Evolutionary conservation across 2,329 filamentous ascomycete genomes (phyloP).

Genomic region (Hypoxylon sp.): DNA sequence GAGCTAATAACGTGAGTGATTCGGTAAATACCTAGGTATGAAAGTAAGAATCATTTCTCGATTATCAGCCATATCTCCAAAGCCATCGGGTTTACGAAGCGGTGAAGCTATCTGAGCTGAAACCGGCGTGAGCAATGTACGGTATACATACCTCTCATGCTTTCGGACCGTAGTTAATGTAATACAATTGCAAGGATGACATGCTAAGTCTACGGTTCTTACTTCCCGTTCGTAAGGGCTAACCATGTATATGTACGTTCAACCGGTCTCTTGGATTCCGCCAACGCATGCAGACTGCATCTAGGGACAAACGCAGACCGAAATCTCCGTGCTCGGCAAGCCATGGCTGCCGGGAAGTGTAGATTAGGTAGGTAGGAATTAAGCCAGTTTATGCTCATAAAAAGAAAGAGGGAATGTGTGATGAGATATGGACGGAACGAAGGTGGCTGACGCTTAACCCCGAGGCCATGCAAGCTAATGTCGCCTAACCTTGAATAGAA

Average conservation of each 20-base stretch:
- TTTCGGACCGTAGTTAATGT: neutral
- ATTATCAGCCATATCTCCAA: too few species aligned
- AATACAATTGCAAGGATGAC: neutral
- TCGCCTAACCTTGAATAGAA: neutral
- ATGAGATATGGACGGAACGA: slow-evolving; percentile 7
- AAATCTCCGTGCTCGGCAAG: too few species aligned
- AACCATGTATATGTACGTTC: neutral
- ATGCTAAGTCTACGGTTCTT: neutral
- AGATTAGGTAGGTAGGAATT: too few species aligned
- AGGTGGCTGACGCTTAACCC: neutral
- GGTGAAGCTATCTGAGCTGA: slow-evolving; percentile 6
- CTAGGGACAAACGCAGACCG: slow-evolving; percentile 14
- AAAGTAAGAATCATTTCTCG: too few species aligned
- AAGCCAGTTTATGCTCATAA: too few species aligned
- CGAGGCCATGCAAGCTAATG: neutral
- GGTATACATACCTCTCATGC: neutral
- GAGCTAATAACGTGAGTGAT: too few species aligned
- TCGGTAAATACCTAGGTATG: too few species aligned
- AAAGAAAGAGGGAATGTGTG: slow-evolving; percentile 2
- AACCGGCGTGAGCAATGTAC: slow-evolving; percentile 2
- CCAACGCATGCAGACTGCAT: slow-evolving; percentile 9
- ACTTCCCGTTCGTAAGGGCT: neutral
- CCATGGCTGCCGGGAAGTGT: too few species aligned
- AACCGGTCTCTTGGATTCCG: slow-evolving; percentile 1
- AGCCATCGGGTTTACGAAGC: too few species aligned